A percentile compares a stretch with the other conserved stretches of the same genome.
Conservation (phyloP, 352 stramenopile genomes). For the Pythium coloratum region DNA sequence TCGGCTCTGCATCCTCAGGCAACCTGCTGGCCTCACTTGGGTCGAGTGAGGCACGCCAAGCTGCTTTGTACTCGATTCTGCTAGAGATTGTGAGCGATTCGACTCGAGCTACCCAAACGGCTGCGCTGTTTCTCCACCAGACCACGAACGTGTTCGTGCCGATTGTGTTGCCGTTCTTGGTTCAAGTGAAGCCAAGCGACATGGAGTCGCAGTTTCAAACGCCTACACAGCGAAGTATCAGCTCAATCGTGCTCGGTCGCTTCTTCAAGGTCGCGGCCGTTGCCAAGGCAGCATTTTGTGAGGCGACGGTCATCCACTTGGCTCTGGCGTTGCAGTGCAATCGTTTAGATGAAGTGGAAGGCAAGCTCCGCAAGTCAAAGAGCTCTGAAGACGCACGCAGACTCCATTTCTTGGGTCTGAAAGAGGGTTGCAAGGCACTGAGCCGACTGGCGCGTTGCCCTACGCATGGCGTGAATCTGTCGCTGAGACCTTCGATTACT, state of each 20-base stretch:
- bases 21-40: slow-evolving; percentile 34
- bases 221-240: slow-evolving; percentile 61
- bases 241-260: slow-evolving; percentile 60
- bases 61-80: slow-evolving; percentile 49
- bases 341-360: slow-evolving; percentile 63
- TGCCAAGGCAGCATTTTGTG: slow-evolving; percentile 46
- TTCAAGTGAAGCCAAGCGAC: slow-evolving; percentile 51
- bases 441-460: slow-evolving; percentile 53
- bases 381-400: slow-evolving; percentile 36
- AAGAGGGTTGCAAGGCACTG: slow-evolving; percentile 63
- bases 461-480: slow-evolving; percentile 32
- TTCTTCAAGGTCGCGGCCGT: slow-evolving; percentile 47
- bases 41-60: slow-evolving; percentile 35
- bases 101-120: slow-evolving; percentile 25
- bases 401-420: slow-evolving; percentile 48
- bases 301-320: slow-evolving; percentile 62
- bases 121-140: slow-evolving; percentile 44
- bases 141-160: slow-evolving; percentile 36
- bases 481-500: slow-evolving; percentile 45
- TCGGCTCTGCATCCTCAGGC: not conserved
- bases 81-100: slow-evolving; percentile 42
- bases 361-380: slow-evolving; percentile 22
- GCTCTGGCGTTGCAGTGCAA: slow-evolving; percentile 76
- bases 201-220: slow-evolving; percentile 56
- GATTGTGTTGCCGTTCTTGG: slow-evolving; percentile 50